These are phyloP conservation scores for Tuber borchii DNA, from an alignment of 495 filamentous ascomycete genomes.

Conservation along the genomic window DNA sequence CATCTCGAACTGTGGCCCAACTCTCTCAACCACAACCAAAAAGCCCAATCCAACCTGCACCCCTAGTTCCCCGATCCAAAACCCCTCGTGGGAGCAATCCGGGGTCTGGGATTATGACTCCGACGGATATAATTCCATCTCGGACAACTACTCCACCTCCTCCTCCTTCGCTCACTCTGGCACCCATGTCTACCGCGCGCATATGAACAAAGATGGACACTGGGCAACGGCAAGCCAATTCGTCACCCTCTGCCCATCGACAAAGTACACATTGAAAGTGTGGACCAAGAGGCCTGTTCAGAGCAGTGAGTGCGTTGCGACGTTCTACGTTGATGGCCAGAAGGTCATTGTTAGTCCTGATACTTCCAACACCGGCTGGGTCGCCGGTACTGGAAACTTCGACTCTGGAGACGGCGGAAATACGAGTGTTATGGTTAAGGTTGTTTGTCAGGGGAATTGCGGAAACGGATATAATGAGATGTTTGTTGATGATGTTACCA, in stretches of 20 bases:
- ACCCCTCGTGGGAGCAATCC: not conserved
- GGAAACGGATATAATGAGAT: not conserved
- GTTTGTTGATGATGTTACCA: slow-evolving; percentile 20
- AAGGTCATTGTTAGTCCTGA: slow-evolving; percentile 3
- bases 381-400: not conserved
- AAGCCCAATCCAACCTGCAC: not conserved
- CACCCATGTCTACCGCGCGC: not conserved
- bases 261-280: slow-evolving; percentile 4
- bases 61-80: not conserved
- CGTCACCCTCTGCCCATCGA: slow-evolving; percentile 9
- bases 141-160: slow-evolving; percentile 7
- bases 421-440: not conserved
- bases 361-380: not conserved
- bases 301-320: slow-evolving; percentile 3
- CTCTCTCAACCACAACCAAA: not conserved
- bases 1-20: slow-evolving; percentile 6
- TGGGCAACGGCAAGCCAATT: slow-evolving; percentile 5
- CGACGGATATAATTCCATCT: not conserved
- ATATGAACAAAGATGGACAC: not conserved
- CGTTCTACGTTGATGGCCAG: slow-evolving; percentile 11
- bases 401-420: not conserved
- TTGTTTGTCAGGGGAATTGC: not conserved
- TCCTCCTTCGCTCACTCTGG: not conserved
- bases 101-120: not conserved
- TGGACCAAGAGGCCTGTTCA: slow-evolving; percentile 18